Evolutionary conservation across 768 basidiomycete genomes (phyloP).

Genomic region (Amanita pseudoporphyria): DNA sequence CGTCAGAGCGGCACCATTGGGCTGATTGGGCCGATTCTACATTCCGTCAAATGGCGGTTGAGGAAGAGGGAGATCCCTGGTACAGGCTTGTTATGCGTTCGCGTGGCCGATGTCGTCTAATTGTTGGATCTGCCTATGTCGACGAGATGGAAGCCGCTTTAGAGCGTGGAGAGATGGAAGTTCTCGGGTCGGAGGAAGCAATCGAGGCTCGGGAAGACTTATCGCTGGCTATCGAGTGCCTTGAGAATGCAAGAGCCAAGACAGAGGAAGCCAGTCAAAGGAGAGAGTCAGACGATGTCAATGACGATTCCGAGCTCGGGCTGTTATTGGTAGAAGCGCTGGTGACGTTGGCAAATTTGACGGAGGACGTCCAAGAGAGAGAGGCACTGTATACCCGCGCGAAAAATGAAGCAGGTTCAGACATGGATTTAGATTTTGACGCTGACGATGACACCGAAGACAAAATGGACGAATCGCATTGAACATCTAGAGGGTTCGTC

Average conservation of each 20-base stretch:
- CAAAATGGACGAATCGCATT: constrained; percentile 11
- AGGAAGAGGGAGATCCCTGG: constrained; percentile 45
- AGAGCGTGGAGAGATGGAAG: constrained; percentile 29
- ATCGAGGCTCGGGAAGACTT: constrained; percentile 46
- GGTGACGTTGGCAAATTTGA: constrained; percentile 50
- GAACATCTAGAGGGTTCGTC: neutral
- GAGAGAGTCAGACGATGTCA: constrained; percentile 3
- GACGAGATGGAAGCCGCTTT: constrained; percentile 48
- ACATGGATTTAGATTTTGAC: constrained; percentile 21
- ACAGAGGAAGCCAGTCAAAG: constrained; percentile 15
- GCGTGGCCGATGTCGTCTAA: constrained; percentile 46
- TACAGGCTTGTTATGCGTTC: constrained; percentile 33
- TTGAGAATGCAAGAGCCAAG: constrained; percentile 25
- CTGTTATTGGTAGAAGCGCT: constrained; percentile 44
- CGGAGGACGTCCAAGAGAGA: constrained; percentile 32
- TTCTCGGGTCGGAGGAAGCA: constrained; percentile 39
- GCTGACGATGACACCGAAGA: constrained; percentile 10
- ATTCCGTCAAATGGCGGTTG: constrained; percentile 56
- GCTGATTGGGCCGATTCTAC: constrained; percentile 53
- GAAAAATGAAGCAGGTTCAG: constrained; percentile 35
- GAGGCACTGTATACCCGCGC: constrained; percentile 46
- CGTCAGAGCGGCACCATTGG: constrained; percentile 43
- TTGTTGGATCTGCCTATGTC: constrained; percentile 42
- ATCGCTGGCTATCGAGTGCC: constrained; percentile 31
- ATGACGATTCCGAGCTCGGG: constrained; percentile 17